Conservation (phyloP, 768 basidiomycete genomes). For the Rubroboletus satanas region DNA sequence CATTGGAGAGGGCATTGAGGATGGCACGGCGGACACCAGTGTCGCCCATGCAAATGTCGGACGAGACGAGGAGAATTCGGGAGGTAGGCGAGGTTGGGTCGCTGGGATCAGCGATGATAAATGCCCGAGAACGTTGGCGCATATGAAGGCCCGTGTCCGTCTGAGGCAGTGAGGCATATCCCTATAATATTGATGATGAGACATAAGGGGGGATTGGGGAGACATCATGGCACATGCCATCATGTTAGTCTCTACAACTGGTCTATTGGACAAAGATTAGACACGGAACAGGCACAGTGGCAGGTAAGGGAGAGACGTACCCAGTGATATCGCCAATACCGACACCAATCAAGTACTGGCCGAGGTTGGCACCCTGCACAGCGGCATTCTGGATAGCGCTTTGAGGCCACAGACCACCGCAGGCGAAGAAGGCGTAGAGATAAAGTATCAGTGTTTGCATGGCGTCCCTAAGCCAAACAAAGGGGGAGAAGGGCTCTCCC, state of each 20-base stretch:
- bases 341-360: slow-evolving; percentile 26
- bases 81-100: slow-evolving; percentile 40
- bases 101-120: slow-evolving; percentile 55
- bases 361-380: slow-evolving; percentile 2
- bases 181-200: slow-evolving; percentile 35
- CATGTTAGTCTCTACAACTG: slow-evolving; percentile 81
- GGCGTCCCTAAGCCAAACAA: slow-evolving; percentile 32
- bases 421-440: slow-evolving; percentile 40
- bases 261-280: slow-evolving; percentile 35
- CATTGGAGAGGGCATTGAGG: slow-evolving; percentile 49
- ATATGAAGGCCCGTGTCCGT: slow-evolving; percentile 74
- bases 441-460: slow-evolving; percentile 42
- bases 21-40: slow-evolving; percentile 69
- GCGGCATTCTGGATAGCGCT: background rate
- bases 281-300: background rate
- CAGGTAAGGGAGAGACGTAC: slow-evolving; percentile 31
- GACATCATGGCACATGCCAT: slow-evolving; percentile 45
- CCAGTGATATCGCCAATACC: slow-evolving; percentile 70
- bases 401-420: slow-evolving; percentile 26
- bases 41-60: slow-evolving; percentile 85
- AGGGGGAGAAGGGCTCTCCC: slow-evolving; percentile 12
- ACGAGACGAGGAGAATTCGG: slow-evolving; percentile 70
- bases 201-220: background rate
- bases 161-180: slow-evolving; percentile 63
- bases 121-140: slow-evolving; percentile 75